phyloP scores from a whole-genome alignment of 805 yeast genomes.

The Wickerhamiella occidentalis region DNA sequence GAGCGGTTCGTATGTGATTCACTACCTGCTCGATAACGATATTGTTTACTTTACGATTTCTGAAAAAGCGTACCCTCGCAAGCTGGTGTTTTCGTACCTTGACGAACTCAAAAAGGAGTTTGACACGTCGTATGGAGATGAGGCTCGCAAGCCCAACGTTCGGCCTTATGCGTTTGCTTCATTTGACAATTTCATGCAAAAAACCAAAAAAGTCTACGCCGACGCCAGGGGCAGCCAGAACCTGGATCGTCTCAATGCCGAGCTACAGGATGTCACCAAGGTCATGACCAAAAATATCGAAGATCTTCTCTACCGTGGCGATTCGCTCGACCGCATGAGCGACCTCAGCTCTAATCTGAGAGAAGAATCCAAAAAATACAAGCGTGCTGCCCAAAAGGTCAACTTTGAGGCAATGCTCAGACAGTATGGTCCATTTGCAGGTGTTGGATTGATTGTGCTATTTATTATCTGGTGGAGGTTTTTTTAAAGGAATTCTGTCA shows the following conservation, averaged over 20 bases:
- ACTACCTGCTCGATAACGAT: constrained; percentile 53
- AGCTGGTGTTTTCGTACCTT: constrained; percentile 77
- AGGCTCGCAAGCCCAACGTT: constrained; percentile 44
- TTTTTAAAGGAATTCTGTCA: constrained; percentile 28
- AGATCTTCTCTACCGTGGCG: constrained; percentile 89
- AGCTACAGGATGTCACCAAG: constrained; percentile 82
- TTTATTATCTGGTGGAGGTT: constrained; percentile 78
- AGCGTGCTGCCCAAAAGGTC: constrained; percentile 79
- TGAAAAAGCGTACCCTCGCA: constrained; percentile 70
- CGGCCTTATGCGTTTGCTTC: constrained; percentile 85
- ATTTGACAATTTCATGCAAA: constrained; percentile 57
- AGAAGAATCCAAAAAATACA: constrained; percentile 74
- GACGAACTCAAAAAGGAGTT: constrained; percentile 75
- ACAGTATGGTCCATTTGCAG: constrained; percentile 80
- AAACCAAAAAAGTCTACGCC: constrained; percentile 79
- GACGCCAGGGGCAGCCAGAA: constrained; percentile 86
- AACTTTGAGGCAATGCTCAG: constrained; percentile 78
- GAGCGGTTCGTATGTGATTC: constrained; percentile 57
- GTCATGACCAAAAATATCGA: constrained; percentile 96
- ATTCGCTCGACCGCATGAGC: constrained; percentile 75
- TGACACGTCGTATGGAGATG: constrained; percentile 64
- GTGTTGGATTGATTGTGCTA: constrained; percentile 52
- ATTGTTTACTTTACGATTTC: constrained; percentile 70
- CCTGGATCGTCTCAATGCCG: constrained; percentile 73
- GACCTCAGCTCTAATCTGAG: constrained; percentile 73